Evolutionary conservation across 2,329 filamentous ascomycete genomes (phyloP).

Genomic region (Furcasterigmium furcatum): DNA sequence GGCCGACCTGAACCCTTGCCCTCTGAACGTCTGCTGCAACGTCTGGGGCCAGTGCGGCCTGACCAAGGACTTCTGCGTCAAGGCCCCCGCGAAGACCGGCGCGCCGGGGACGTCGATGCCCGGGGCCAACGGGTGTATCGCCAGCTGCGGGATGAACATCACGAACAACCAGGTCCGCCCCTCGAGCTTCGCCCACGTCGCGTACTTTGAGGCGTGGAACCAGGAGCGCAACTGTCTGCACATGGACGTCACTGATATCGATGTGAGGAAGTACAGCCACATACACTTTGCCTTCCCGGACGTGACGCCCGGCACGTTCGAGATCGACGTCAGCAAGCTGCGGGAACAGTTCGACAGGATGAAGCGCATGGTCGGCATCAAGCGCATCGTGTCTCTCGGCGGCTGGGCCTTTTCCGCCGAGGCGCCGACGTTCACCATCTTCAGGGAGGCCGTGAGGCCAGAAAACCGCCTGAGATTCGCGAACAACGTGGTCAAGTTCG

Average conservation of each 20-base stretch:
- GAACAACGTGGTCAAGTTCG: slow-evolving; percentile 31
- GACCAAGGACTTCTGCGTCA: slow-evolving; percentile 36
- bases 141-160: slow-evolving; percentile 28
- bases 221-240: slow-evolving; percentile 23
- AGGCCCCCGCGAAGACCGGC: slow-evolving; percentile 9
- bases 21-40: slow-evolving; percentile 24
- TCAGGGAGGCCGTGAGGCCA: slow-evolving; percentile 25
- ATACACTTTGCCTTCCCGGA: slow-evolving; percentile 32
- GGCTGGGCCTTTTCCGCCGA: slow-evolving; percentile 40
- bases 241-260: slow-evolving; percentile 18
- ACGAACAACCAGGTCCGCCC: slow-evolving; percentile 12
- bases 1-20: slow-evolving; percentile 22
- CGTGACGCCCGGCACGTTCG: slow-evolving; percentile 16
- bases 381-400: slow-evolving; percentile 35
- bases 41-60: slow-evolving; percentile 42
- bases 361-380: slow-evolving; percentile 21
- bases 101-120: slow-evolving; percentile 14
- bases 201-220: slow-evolving; percentile 31
- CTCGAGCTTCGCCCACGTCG: slow-evolving; percentile 12
- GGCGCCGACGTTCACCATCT: slow-evolving; percentile 28
- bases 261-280: slow-evolving; percentile 19
- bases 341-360: slow-evolving; percentile 24
- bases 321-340: slow-evolving; percentile 8
- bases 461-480: slow-evolving; percentile 33
- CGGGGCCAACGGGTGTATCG: slow-evolving; percentile 21